Conservation (phyloP, 805 yeast genomes). For the Debaryomyces maramus region DNA sequence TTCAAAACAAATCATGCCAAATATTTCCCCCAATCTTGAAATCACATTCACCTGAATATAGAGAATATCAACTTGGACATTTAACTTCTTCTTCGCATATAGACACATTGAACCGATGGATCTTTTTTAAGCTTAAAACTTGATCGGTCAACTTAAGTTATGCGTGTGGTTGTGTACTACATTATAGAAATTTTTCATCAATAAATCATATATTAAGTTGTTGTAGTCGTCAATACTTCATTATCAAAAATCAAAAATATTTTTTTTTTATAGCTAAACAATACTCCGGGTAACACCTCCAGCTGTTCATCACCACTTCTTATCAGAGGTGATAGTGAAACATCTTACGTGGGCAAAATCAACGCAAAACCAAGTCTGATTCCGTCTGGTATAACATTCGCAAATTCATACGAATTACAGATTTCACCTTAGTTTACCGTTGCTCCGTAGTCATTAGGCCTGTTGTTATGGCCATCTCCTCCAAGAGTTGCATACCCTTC, state of each 20-base stretch:
- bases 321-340: too few relatives aligned
- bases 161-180: slow-evolving; percentile 20
- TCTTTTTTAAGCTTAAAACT: slow-evolving; percentile 25
- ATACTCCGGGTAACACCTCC: slow-evolving; percentile 5
- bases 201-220: slow-evolving; percentile 1
- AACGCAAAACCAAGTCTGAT: too few relatives aligned
- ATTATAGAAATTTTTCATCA: background rate
- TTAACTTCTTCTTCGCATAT: slow-evolving; percentile 40
- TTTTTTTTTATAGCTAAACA: background rate
- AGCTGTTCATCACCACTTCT: too few relatives aligned
- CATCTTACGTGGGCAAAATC: too few relatives aligned
- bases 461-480: slow-evolving; percentile 30
- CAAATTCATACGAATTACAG: too few relatives aligned
- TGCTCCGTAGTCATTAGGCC: slow-evolving; percentile 14
- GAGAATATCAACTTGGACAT: slow-evolving; percentile 5
- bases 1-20: background rate
- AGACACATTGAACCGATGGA: slow-evolving; percentile 50
- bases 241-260: background rate
- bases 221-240: background rate
- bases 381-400: too few relatives aligned
- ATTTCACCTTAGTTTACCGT: too few relatives aligned
- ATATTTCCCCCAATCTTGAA: background rate
- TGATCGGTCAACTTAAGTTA: slow-evolving; percentile 49
- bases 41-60: slow-evolving; percentile 8
- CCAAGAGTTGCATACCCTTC: slow-evolving; percentile 28